Evolutionary conservation across 805 yeast species (phyloP).

Genomic region (Myxozyma udenii): DNA sequence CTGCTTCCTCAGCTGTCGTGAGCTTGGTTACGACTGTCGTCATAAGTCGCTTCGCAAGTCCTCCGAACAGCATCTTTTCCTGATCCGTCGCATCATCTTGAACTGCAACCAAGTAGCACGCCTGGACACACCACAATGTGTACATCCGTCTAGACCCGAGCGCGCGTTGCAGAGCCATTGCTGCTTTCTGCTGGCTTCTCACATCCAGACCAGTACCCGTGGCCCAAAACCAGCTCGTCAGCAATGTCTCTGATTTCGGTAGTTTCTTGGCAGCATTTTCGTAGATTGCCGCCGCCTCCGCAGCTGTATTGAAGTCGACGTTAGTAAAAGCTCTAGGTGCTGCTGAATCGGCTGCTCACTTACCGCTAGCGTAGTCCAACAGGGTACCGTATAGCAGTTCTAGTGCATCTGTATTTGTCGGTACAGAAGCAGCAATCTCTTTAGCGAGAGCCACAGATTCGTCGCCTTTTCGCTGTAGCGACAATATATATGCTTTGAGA

Average conservation of each 20-base stretch:
- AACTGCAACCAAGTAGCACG: slow-evolving; percentile 32
- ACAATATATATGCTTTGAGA: slow-evolving; percentile 23
- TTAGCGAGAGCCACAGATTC: slow-evolving; percentile 20
- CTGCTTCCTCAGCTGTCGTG: slow-evolving; percentile 61
- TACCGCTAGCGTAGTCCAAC: slow-evolving; percentile 20
- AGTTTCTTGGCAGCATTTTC: slow-evolving; percentile 24
- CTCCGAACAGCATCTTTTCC: slow-evolving; percentile 54
- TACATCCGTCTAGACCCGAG: slow-evolving; percentile 14
- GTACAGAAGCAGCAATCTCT: slow-evolving; percentile 12
- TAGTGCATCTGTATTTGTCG: slow-evolving; percentile 13
- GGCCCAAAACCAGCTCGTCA: slow-evolving; percentile 26
- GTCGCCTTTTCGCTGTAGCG: slow-evolving; percentile 20
- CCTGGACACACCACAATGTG: slow-evolving; percentile 18
- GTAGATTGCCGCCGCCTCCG: slow-evolving; percentile 21
- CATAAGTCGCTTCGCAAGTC: slow-evolving; percentile 54
- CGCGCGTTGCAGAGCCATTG: slow-evolving; percentile 28
- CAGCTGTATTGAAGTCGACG: neutral
- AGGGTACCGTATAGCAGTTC: slow-evolving; percentile 26
- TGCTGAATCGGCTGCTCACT: neutral
- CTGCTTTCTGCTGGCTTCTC: slow-evolving; percentile 28
- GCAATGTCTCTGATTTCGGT: slow-evolving; percentile 23
- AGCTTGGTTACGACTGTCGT: slow-evolving; percentile 54
- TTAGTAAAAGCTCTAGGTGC: neutral
- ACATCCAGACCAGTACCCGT: slow-evolving; percentile 26
- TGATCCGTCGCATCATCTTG: slow-evolving; percentile 41